phyloP scores from a whole-genome alignment of 768 basidiomycete species.

The Russula sp. region DNA sequence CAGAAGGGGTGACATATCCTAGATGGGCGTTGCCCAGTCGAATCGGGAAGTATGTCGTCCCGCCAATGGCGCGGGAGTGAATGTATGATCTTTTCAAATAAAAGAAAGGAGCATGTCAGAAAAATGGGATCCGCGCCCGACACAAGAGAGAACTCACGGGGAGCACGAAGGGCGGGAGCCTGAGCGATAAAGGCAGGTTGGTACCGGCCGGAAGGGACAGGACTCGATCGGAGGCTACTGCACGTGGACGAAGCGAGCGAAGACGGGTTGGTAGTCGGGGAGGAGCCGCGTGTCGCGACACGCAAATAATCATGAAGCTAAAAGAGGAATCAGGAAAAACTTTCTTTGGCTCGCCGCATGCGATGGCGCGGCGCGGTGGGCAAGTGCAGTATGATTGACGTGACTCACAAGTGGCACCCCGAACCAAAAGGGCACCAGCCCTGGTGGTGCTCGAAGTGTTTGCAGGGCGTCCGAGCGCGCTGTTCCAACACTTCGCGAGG shows the following conservation, averaged over 20 bases:
- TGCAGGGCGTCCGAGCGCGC: conserved; percentile 17
- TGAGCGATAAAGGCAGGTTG: background rate
- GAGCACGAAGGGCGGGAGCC: background rate
- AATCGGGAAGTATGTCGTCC: conserved; percentile 26
- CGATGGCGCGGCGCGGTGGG: background rate
- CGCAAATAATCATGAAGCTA: conserved; percentile 21
- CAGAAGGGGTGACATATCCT: conserved; percentile 21
- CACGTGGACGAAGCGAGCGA: conserved; percentile 7
- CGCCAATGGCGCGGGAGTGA: conserved; percentile 15
- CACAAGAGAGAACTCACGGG: conserved; percentile 1
- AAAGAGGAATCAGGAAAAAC: background rate
- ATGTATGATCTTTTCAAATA: background rate
- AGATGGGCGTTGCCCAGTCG: conserved; percentile 6
- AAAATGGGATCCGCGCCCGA: background rate
- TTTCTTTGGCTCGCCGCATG: too few relatives aligned
- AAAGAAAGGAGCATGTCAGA: background rate
- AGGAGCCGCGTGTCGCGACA: background rate
- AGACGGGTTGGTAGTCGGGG: background rate
- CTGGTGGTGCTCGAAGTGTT: conserved; percentile 16
- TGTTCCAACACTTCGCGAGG: conserved; percentile 15
- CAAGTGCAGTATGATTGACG: background rate
- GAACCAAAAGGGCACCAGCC: conserved; percentile 25
- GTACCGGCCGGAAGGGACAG: background rate
- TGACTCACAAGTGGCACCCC: conserved; percentile 19
- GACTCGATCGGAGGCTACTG: conserved; percentile 22